phyloP scores from a whole-genome alignment of 225 moss, liverwort and hornwort species.

The Pseudisothecium myosuroides region DNA sequence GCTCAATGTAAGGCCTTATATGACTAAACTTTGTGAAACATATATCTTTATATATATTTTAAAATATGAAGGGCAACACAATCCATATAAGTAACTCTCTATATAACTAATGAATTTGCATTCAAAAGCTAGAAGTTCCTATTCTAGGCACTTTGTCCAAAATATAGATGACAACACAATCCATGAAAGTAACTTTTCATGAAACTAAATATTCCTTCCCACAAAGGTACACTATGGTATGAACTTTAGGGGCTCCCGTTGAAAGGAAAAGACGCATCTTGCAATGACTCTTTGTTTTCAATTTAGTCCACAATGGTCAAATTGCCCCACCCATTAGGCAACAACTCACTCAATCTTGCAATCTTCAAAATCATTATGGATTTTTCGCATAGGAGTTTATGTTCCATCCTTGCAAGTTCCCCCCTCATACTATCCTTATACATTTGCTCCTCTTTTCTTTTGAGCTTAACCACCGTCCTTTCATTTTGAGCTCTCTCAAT shows the following conservation, averaged over 20 bases:
- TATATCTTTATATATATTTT: too few species aligned
- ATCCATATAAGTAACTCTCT: too few species aligned
- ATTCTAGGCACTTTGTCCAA: too few species aligned
- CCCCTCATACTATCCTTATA: rapidly evolving
- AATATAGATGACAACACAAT: background rate
- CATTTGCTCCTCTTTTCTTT: background rate
- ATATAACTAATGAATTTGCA: too few species aligned
- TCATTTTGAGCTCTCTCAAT: rapidly evolving
- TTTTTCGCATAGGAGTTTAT: background rate
- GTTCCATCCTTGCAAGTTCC: background rate
- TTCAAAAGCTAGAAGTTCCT: too few species aligned
- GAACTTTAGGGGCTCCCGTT: background rate
- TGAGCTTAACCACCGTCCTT: rapidly evolving
- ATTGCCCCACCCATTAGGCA: background rate
- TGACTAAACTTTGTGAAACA: too few species aligned
- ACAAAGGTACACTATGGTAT: background rate
- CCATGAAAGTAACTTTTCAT: rapidly evolving
- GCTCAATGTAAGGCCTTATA: too few species aligned
- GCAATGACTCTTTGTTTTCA: background rate
- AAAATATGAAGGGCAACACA: too few species aligned
- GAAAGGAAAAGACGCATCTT: background rate
- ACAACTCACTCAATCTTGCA: background rate
- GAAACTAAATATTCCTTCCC: rapidly evolving
- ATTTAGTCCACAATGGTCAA: background rate
- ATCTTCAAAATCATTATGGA: background rate